Percentiles rank a stretch among this genome's conserved stretches.
These are phyloP conservation scores for Phytophthora pluvialis DNA, from an alignment of 352 stramenopile species.

Conservation along the genomic window DNA sequence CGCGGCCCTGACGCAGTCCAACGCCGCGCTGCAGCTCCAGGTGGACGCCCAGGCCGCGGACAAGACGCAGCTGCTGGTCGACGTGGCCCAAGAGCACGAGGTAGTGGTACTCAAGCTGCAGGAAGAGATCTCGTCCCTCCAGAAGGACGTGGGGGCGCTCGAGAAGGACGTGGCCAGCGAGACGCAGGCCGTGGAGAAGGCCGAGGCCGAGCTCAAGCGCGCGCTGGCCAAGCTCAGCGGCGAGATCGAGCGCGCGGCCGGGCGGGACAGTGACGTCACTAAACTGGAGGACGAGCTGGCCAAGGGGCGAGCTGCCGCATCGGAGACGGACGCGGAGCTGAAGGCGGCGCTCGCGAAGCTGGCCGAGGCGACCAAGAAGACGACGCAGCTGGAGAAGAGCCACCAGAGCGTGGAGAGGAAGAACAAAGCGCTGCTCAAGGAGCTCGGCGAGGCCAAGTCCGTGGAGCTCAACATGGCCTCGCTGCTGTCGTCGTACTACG, in stretches of 20 bases:
- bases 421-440: conserved; percentile 61
- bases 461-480: conserved; percentile 69
- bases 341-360: conserved; percentile 44
- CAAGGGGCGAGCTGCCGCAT: conserved; percentile 14
- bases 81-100: conserved; percentile 48
- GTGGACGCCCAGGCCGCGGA: conserved; percentile 47
- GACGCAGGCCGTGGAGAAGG: conserved; percentile 23
- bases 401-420: conserved; percentile 52
- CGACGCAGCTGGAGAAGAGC: conserved; percentile 33
- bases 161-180: conserved; percentile 17
- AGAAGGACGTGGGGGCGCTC: conserved; percentile 28
- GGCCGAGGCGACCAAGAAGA: conserved; percentile 36
- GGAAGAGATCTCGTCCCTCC: conserved; percentile 29
- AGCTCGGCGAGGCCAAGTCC: conserved; percentile 54
- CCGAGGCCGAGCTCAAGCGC: conserved; percentile 24
- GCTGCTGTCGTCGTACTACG: conserved; percentile 82
- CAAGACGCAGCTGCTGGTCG: conserved; percentile 40
- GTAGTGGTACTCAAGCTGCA: conserved; percentile 38
- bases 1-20: conserved; percentile 44
- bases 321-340: conserved; percentile 38
- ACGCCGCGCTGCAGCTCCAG: conserved; percentile 45
- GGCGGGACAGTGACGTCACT: conserved; percentile 13
- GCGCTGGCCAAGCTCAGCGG: conserved; percentile 22
- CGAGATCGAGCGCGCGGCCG: conserved; percentile 5
- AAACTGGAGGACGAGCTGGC: conserved; percentile 40